These are phyloP conservation scores for Aspergillus spinulosporus DNA, from an alignment of 2,329 filamentous ascomycete species.

Conservation along the genomic window DNA sequence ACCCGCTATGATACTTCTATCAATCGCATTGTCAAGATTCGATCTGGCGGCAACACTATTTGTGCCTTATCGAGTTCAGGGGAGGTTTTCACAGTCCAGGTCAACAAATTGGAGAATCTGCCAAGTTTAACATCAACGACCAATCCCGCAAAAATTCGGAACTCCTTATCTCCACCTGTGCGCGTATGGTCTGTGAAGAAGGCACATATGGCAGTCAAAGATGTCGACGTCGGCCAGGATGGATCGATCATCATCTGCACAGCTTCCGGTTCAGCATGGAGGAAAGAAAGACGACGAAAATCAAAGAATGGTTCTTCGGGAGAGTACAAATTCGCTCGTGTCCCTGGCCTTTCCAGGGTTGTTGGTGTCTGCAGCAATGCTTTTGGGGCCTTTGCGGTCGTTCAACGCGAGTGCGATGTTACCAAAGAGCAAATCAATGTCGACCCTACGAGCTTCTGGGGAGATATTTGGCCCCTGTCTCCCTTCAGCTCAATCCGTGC, in stretches of 20 bases:
- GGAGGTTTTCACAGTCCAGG: constrained; percentile 81
- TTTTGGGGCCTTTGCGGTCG: constrained; percentile 84
- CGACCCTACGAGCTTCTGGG: constrained; percentile 67
- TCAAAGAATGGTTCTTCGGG: constrained; percentile 75
- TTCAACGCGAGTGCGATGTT: constrained; percentile 80
- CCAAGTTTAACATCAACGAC: constrained; percentile 73
- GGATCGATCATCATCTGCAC: constrained; percentile 95
- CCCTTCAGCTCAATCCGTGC: constrained; percentile 64
- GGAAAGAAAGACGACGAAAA: constrained; percentile 77
- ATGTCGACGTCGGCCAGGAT: constrained; percentile 86
- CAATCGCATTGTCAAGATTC: constrained; percentile 72
- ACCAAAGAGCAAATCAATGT: constrained; percentile 71
- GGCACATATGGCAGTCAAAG: constrained; percentile 76
- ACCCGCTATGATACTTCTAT: constrained; percentile 64
- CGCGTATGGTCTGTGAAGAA: constrained; percentile 89
- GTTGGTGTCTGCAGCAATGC: constrained; percentile 81
- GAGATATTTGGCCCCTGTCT: constrained; percentile 69
- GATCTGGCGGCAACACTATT: constrained; percentile 86
- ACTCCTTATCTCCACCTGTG: constrained; percentile 73
- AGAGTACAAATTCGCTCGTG: constrained; percentile 92
- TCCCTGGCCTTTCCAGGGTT: constrained; percentile 84
- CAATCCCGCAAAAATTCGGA: constrained; percentile 86
- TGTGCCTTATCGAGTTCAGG: constrained; percentile 81
- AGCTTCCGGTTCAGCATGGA: constrained; percentile 89
- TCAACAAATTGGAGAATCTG: constrained; percentile 67